Evolutionary conservation across 2,329 filamentous ascomycete species (phyloP).

Genomic region (Aspergillus phoenicis): DNA sequence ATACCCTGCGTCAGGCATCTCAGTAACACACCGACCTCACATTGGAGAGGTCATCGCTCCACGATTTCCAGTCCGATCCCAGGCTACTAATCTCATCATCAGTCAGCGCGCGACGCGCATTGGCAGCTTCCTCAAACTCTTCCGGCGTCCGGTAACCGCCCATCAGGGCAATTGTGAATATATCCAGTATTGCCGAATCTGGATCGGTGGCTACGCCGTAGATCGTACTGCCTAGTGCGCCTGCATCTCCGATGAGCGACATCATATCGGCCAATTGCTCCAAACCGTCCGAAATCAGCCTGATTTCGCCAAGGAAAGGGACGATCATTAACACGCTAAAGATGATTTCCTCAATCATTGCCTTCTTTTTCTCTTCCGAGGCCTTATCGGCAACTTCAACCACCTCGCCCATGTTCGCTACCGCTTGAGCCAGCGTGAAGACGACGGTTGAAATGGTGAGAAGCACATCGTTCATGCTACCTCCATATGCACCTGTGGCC

Average conservation of each 20-base stretch:
- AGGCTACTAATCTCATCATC: constrained; percentile 1
- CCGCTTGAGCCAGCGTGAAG: constrained; percentile 3
- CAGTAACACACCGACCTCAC: not conserved
- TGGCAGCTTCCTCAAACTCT: constrained; percentile 2
- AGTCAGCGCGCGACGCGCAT: constrained; percentile 2
- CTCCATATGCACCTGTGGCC: not conserved
- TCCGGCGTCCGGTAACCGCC: not conserved
- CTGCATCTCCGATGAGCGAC: constrained; percentile 3
- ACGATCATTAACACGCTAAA: not conserved
- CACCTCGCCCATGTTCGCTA: not conserved
- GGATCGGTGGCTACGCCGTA: constrained; percentile 5
- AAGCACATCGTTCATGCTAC: not conserved
- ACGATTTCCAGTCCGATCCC: constrained; percentile 5
- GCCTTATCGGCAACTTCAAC: not conserved
- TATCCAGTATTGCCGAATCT: constrained; percentile 1
- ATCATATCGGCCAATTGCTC: constrained; percentile 8
- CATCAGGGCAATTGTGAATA: not conserved
- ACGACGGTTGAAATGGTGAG: constrained; percentile 5
- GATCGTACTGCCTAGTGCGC: not conserved
- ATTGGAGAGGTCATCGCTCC: not conserved
- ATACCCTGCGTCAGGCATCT: not conserved
- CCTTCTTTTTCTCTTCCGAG: not conserved
- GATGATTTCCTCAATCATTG: constrained; percentile 6
- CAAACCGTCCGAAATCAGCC: not conserved
- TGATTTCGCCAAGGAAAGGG: not conserved